Base-by-base conservation (phyloP, 1,284 basidiomycete genomes). In the Ganoderma meredithae region DNA sequence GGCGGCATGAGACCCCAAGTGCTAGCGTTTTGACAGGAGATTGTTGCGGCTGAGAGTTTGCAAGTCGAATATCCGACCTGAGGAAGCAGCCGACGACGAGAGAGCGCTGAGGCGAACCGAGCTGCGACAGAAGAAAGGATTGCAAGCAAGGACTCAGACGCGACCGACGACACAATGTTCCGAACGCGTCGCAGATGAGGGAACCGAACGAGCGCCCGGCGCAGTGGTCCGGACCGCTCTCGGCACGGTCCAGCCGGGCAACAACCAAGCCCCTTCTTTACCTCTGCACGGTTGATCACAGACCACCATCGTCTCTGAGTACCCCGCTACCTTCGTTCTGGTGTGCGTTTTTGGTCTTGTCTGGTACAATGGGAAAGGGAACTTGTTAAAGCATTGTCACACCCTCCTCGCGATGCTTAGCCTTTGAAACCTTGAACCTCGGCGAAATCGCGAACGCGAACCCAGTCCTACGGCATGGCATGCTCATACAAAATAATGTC, bases 191-290 rank as follows among this genome's bases (percentile, higher is more conserved):
- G 27, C 27, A 31, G 27, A 3, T 3, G 27, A 31, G 27, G 27
- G 3, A 31, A 31, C 47, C 25, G 8, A 13, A 6, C 8, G 3
- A 31, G 13, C 52, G 52, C 52, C 52, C 25, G 1, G 6, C 10
- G 12, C 5, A 33, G 12, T 10, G 19, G 4, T 13, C 52, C 52
- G 52, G 52, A 55, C 52, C 52, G 52, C 27, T 55, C 27, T 19
- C 52, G 52, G 52, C 52, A 31, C 52, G 52, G 25, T 53, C 52
- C 5, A 27, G 27, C 52, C 52, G 52, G 52, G 27, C 52, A n/a
- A 25, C 31, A 27, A 15, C 8, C 52, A 13, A 15, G 44, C 44
- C 19, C 10, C 3, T 17, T 36, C 36, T 36, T 8, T 17, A 49
- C 8, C 3, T 5, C 22, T 0, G 25, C 22, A 22, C 22, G 10